A percentile compares a stretch with the other conserved stretches of the same genome.
phyloP scores from a whole-genome alignment of 2,329 filamentous ascomycete species.

The Colletotrichum tropicicola region DNA sequence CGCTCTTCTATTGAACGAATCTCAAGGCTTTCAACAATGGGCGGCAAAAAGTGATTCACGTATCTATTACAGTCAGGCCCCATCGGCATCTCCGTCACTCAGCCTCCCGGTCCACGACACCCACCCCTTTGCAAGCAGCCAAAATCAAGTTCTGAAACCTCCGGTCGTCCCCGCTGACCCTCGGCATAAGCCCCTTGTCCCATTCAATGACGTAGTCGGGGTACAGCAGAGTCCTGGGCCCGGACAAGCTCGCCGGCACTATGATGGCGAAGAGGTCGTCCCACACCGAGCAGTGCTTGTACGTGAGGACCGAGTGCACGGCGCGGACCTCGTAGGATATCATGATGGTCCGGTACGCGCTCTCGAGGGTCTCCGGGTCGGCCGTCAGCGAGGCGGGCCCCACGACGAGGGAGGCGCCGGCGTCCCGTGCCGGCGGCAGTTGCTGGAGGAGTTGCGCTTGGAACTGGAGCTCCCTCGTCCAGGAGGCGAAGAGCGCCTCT shows the following conservation, averaged over 20 bases:
- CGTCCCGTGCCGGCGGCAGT: not conserved
- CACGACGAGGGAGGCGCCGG: not conserved
- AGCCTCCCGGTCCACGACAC: not conserved
- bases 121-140: constrained; percentile 10
- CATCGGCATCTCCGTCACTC: no score
- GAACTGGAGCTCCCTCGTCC: constrained; percentile 6
- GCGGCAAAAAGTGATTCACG: no score
- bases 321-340: constrained; percentile 8
- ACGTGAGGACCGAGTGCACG: constrained; percentile 4
- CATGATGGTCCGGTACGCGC: constrained; percentile 1
- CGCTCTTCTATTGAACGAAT: no score
- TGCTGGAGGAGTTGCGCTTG: not conserved
- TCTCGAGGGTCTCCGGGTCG: not conserved
- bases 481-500: constrained; percentile 6
- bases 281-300: constrained; percentile 3
- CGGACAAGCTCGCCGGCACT: constrained; percentile 1
- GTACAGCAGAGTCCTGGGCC: not conserved
- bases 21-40: no score
- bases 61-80: no score
- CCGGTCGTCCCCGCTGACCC: not conserved
- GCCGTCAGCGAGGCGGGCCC: not conserved
- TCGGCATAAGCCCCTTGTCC: not conserved
- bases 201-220: constrained; percentile 12
- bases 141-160: constrained; percentile 6
- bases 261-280: not conserved